Base-by-base conservation (phyloP, 352 stramenopile genomes). In the Thalassiosira delicatula region DNA sequence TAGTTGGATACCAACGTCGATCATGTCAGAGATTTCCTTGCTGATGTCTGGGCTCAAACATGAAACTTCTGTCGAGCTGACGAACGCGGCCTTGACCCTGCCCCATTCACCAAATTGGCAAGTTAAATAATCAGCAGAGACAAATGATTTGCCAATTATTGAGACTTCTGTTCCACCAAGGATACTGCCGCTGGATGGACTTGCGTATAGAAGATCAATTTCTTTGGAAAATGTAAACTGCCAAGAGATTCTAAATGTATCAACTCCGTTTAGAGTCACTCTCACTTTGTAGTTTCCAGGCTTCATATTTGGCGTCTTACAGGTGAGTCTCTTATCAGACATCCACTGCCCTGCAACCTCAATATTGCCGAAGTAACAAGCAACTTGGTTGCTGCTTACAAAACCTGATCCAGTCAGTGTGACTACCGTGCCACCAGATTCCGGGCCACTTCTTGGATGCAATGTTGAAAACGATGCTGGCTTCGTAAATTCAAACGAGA, bases 111-210 rank as follows among this genome's bases (percentile, higher is more conserved):
- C 85, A 61, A 88, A 91, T 65, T 62, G 88, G 78, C 95, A 98
- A n/a, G 70, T 63, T 8, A 98, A 68, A 2, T 92, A 76, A 37
- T 92, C 40, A 0, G 90, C 88, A 66, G 95, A 37, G 0, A 71
- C 65, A 63, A 98, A 98, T 0, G 92, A 84, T n/a, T 85, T 72
- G 1, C 96, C 96, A 51, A 79, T 40, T 8, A 98, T 87, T 25
- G 87, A 85, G 19, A 98, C 75, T 3, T 86, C 27, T 7, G 95
- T 96, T 12, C 94, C 94, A 9, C 91, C 90, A 62, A 80, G 77
- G 30, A 86, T 46, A 9, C 40, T 75, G n/a, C 85, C 88, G 65
- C 78, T 85, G 35, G 83, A 83, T 49, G 86, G 86, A 25, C 37
- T 75, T 49, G 66, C 71, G 21, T 67, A 88, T 14, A 77, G 12